Base-by-base conservation (phyloP, 257 asterid genomes). In the Fraxinus americana region DNA sequence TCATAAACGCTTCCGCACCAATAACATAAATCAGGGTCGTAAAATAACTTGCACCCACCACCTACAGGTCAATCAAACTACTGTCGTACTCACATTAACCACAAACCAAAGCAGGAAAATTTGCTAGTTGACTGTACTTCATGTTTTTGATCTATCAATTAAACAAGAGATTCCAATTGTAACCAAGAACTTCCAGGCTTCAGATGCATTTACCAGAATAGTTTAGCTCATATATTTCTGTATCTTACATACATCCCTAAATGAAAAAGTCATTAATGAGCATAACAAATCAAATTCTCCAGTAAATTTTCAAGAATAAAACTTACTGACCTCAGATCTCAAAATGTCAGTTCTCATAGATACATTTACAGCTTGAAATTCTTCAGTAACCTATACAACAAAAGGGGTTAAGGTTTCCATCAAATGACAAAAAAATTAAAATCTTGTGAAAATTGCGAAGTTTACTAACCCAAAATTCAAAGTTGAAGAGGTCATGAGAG, bases 381-480 rank as follows among this genome's bases (percentile, higher is more conserved):
- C 99, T 86, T 89, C 95, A 21, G 89, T 96, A 73, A 92, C 97
- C 99, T 96, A 81, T 77, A 85, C 21, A 82, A 30, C 75, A 30
- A 67, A 71, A 36, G 4, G 66, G 59, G 32, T 77, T 81, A 50
- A 77, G 73, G 80, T 70, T 13, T 73, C 73, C 79, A 74, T 39
- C 72, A 16, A 74, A 59, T 19, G n/a, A 72, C 45, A 39, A 43
- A 48, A 7, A 45, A n/a, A 32, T 4, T 29, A 70, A 59, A 72
- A 36, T 41, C 75, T 21, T 61, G 17, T 30, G 72, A 74, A 76
- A 82, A 73, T 19, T 66, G 77, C 66, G 32, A 67, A 80, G 82
- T 86, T 84, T 75, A 90, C 98, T 77, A 80, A 96, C 99, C 99
- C 99, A 96, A 86, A 96, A 96, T 87, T 96, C 99, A 75, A 88